A percentile compares a stretch with the other conserved stretches of the same genome.
Conservation (phyloP, 2,329 filamentous ascomycete genomes). For the Cladophialophora bantiana region DNA sequence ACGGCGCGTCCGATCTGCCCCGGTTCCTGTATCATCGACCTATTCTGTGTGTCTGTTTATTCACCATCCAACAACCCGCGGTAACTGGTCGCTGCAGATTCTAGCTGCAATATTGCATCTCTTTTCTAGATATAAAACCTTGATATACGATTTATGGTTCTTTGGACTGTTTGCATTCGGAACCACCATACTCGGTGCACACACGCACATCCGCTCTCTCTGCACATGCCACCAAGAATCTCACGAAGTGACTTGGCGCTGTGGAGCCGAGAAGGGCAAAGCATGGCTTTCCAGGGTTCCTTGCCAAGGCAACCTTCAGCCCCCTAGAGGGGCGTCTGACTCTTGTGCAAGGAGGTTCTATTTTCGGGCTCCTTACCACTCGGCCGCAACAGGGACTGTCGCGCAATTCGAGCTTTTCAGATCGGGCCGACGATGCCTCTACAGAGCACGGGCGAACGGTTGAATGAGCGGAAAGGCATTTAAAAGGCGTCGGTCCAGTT, state of each 20-base stretch:
- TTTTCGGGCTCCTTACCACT: background rate
- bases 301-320: conserved; percentile 1
- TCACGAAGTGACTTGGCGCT: background rate
- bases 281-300: background rate
- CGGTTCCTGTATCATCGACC: background rate
- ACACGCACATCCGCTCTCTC: background rate
- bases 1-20: background rate
- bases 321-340: background rate
- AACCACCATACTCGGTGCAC: background rate
- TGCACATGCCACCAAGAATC: background rate
- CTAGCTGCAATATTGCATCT: background rate
- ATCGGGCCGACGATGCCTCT: background rate
- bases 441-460: background rate
- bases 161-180: background rate
- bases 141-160: background rate
- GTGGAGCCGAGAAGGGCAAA: background rate
- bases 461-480: background rate
- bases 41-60: background rate
- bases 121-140: conserved; percentile 2
- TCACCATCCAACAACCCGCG: background rate
- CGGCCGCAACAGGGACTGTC: background rate
- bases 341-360: background rate
- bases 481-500: background rate
- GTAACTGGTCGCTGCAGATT: background rate
- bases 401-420: background rate